Percentiles rank a stretch among this genome's conserved stretches.
Conservation (phyloP, 352 stramenopile species). For the Globisporangium acanthophoron region DNA sequence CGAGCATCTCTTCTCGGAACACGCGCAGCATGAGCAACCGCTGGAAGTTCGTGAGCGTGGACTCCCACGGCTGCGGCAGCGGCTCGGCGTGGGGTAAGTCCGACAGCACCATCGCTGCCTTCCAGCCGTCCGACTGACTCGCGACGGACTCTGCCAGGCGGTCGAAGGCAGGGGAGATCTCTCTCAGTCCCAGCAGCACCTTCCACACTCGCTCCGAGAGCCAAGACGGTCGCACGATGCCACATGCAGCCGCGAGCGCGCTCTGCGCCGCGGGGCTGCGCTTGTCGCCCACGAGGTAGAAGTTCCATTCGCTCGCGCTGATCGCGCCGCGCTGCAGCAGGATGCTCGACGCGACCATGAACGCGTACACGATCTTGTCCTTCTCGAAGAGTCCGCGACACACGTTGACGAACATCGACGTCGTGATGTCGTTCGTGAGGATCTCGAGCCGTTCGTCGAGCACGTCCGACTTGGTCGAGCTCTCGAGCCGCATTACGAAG, state of each 20-base stretch:
- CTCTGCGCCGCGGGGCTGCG: constrained; percentile 47
- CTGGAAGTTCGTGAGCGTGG: constrained; percentile 81
- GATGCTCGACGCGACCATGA: constrained; percentile 91
- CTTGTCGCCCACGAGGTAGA: constrained; percentile 88
- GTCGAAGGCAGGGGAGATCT: constrained; percentile 51
- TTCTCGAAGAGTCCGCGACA: constrained; percentile 93
- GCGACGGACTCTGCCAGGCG: constrained; percentile 43
- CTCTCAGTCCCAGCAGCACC: constrained; percentile 54
- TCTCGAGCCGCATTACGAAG: constrained; percentile 87
- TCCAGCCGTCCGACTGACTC: constrained; percentile 55
- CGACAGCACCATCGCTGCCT: constrained; percentile 62
- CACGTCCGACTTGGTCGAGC: constrained; percentile 73
- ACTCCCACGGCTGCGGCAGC: constrained; percentile 68
- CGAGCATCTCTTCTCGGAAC: constrained; percentile 88
- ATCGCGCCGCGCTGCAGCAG: constrained; percentile 71
- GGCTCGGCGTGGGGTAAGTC: constrained; percentile 71
- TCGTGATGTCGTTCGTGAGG: constrained; percentile 89
- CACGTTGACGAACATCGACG: constrained; percentile 92
- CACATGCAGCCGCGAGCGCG: constrained; percentile 23
- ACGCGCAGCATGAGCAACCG: constrained; percentile 87
- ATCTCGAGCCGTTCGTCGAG: constrained; percentile 84
- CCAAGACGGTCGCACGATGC: constrained; percentile 45
- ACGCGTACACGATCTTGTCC: constrained; percentile 94
- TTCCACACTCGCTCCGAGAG: constrained; percentile 81
- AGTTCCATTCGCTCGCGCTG: constrained; percentile 73